Evolutionary conservation across 2,329 filamentous ascomycete genomes (phyloP), one percentile per base, ranked within the genome.

Genomic region (Fusarium tuaranense): DNA sequence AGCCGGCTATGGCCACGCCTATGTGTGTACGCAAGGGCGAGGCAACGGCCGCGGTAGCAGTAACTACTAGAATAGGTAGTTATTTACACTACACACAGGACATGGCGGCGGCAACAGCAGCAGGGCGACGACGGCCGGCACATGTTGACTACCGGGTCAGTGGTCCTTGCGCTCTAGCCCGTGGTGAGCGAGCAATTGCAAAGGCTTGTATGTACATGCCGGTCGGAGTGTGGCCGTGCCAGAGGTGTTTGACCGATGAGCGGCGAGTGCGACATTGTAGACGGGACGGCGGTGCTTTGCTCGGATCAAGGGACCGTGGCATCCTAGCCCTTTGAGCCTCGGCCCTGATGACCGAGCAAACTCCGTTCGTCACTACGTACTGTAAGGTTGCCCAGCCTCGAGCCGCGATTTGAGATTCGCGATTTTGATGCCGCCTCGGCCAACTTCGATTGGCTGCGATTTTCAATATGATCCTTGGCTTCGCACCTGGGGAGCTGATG

Each of bases 291-390:
- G 61, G 65, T 62, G 67, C 68, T 64, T 71, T 71, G 65, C 61
- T 76, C 77, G 77, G 77, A 64, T 79, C 76, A 79, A 79, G 63
- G 77, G 77, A 77, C 76, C 36, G 46, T 64, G 53, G 41, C 61
- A 70, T 67, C 58, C 53, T 61, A 58, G 60, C 27, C 34, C 55
- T 61, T n/a, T 64, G 65, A 78, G 71, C 77, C 77, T 79, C 77
- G 77, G 77, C 61, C 71, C 76, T 70, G 46, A 48, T 60, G 74
- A 60, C 76, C 70, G 74, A 73, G 55, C 41, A 64, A 60, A 57
- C 34, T 63, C 64, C 27, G 44, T 16, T 48, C 22, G 53, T 67
- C 18, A 25, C 25, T 55, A 27, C 27, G 48, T 57, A 55, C 22
- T 25, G 39, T 44, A 44, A 48, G 44, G n/a, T 44, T 18, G 44